phyloP scores from a whole-genome alignment of 192 early-diverging fungal genomes.

The Dimargaris verticillata region DNA sequence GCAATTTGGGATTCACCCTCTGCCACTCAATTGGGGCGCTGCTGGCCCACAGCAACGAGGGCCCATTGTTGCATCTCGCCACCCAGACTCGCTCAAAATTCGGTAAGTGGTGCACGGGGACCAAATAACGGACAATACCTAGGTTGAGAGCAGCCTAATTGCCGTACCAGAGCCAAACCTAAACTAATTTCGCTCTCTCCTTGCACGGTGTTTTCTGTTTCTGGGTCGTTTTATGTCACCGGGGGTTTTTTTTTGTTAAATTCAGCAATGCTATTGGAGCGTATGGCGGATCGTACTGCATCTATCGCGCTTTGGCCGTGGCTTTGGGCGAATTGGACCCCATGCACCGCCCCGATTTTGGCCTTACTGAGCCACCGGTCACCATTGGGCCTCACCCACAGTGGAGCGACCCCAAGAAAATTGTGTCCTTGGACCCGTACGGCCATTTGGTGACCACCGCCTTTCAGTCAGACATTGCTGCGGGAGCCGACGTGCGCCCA shows the following conservation, averaged over 20 bases:
- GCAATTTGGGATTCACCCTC: constrained; percentile 52
- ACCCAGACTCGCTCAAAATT: constrained; percentile 52
- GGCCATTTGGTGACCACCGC: constrained; percentile 59
- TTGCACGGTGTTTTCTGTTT: too few relatives aligned
- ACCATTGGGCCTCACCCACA: constrained; percentile 58
- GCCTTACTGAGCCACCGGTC: constrained; percentile 72
- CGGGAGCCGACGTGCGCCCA: constrained; percentile 70
- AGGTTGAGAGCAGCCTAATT: too few relatives aligned
- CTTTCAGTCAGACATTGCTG: constrained; percentile 39
- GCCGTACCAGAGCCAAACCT: too few relatives aligned
- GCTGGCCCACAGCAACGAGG: constrained; percentile 55
- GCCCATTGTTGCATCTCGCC: constrained; percentile 71
- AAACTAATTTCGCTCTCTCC: too few relatives aligned
- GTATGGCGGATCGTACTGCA: constrained; percentile 78
- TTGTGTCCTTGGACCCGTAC: constrained; percentile 88
- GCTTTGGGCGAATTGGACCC: constrained; percentile 73
- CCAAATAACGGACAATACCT: too few relatives aligned
- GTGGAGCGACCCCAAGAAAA: constrained; percentile 73
- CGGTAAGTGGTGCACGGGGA: constrained; percentile 24
- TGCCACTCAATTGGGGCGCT: constrained; percentile 62
- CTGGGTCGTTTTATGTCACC: too few relatives aligned
- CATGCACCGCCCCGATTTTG: constrained; percentile 72
- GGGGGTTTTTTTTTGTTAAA: not conserved
- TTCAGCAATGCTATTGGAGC: constrained; percentile 85
- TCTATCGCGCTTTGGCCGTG: constrained; percentile 81